These are phyloP conservation scores for Hypholoma fasciculare DNA, from an alignment of 768 basidiomycete species.

Conservation along the genomic window DNA sequence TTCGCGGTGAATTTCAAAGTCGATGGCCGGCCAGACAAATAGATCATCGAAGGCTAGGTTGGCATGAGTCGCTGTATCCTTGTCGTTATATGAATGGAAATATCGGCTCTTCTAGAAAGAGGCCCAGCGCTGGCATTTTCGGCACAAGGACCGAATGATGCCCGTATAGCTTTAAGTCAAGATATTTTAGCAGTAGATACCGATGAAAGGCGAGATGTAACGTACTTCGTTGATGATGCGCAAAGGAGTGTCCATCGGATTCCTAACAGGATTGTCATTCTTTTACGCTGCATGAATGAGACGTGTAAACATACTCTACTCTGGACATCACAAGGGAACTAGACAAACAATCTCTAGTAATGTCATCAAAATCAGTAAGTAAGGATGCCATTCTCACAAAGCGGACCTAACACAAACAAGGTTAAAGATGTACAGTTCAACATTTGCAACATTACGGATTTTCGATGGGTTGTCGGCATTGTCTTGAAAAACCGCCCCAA, in stretches of 20 bases:
- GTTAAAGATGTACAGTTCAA: background rate
- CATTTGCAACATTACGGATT: conserved; percentile 35
- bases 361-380: background rate
- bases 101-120: conserved; percentile 86
- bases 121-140: conserved; percentile 93
- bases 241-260: conserved; percentile 76
- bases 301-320: conserved; percentile 14
- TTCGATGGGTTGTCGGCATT: conserved; percentile 91
- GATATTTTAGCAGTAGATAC: background rate
- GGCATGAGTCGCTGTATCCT: conserved; percentile 48
- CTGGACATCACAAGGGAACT: background rate
- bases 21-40: conserved; percentile 70
- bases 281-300: conserved; percentile 74
- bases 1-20: conserved; percentile 67
- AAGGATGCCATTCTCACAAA: conserved; percentile 75
- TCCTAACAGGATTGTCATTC: conserved; percentile 85
- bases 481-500: conserved; percentile 92
- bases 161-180: conserved; percentile 62
- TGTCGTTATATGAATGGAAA: conserved; percentile 77
- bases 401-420: conserved; percentile 52
- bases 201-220: background rate
- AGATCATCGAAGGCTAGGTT: conserved; percentile 52
- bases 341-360: conserved; percentile 48
- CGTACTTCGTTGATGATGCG: conserved; percentile 72
- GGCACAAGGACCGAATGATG: conserved; percentile 80